phyloP scores from a whole-genome alignment of 176 grass and related monocot species.

The Saccharum spontaneum region DNA sequence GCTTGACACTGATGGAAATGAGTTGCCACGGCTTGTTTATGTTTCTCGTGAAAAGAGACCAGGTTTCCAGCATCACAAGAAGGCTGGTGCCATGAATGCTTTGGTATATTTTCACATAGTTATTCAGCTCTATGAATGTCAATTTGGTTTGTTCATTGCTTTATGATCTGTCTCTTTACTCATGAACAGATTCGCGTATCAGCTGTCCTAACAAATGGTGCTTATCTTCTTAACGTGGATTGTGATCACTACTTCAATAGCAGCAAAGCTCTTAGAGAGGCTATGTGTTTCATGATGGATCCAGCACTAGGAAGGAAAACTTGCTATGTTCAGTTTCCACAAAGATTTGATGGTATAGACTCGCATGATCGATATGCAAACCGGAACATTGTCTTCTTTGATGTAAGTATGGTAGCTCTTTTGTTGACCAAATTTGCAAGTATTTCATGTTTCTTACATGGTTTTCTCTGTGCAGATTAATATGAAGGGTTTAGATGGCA shows the following conservation, averaged over 20 bases:
- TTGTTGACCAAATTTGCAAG: neutral
- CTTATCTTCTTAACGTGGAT: constrained; percentile 96
- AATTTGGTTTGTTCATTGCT: neutral
- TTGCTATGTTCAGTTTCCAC: constrained; percentile 95
- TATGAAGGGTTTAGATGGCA: constrained; percentile 96
- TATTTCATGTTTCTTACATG: constrained; percentile 4
- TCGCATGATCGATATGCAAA: constrained; percentile 95
- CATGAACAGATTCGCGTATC: constrained; percentile 79
- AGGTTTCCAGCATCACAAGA: constrained; percentile 95
- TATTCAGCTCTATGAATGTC: neutral
- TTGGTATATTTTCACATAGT: constrained; percentile 53
- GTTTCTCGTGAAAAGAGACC: constrained; percentile 98
- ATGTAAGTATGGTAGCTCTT: constrained; percentile 51
- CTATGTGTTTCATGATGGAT: constrained; percentile 99
- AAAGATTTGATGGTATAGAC: constrained; percentile 96
- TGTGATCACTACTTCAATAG: constrained; percentile 99
- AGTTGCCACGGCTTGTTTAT: constrained; percentile 90
- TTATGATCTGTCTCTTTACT: constrained; percentile 20
- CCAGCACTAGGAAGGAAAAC: constrained; percentile 76
- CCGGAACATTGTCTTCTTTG: constrained; percentile 96
- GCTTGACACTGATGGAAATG: constrained; percentile 93
- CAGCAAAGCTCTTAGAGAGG: constrained; percentile 96
- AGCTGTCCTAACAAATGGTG: constrained; percentile 94
- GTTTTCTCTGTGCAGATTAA: constrained; percentile 64
- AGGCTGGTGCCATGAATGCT: constrained; percentile 97